These are phyloP conservation scores for Posidonia australis DNA, from an alignment of 106 monocot species.

Conservation along the genomic window DNA sequence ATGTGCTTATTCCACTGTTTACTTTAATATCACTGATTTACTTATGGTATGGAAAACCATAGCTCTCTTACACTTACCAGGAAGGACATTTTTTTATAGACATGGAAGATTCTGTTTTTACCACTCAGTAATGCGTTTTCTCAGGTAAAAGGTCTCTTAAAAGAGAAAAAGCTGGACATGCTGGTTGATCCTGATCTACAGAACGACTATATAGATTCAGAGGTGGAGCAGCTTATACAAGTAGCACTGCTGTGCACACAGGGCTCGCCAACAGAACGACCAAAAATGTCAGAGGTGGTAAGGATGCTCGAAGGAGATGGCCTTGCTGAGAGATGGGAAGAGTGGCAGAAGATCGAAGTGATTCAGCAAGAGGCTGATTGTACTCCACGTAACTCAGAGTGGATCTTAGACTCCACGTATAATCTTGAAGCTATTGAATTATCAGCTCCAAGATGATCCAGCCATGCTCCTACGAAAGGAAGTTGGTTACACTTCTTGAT, in stretches of 20 bases:
- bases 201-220: constrained; percentile 42
- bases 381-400: constrained; percentile 27
- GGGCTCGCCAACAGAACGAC: constrained; percentile 59
- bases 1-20: too few species aligned
- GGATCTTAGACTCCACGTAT: constrained; percentile 62
- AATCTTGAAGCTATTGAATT: constrained; percentile 49
- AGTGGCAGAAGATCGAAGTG: constrained; percentile 77
- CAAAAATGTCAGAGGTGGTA: constrained; percentile 87
- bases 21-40: too few species aligned
- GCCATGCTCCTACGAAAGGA: not conserved
- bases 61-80: too few species aligned
- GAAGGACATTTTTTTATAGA: too few species aligned
- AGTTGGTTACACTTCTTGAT: not conserved
- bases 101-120: too few species aligned
- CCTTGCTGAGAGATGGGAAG: constrained; percentile 77
- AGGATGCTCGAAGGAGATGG: constrained; percentile 92
- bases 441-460: constrained; percentile 53
- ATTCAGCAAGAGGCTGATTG: constrained; percentile 35
- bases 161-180: constrained; percentile 58
- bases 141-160: constrained; percentile 76
- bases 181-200: constrained; percentile 71
- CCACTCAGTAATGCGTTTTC: too few species aligned
- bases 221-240: constrained; percentile 82
- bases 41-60: too few species aligned
- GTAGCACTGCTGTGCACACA: constrained; percentile 79